These are phyloP conservation scores for Mortierella antarctica DNA, from an alignment of 192 early-diverging fungal genomes.

Conservation along the genomic window DNA sequence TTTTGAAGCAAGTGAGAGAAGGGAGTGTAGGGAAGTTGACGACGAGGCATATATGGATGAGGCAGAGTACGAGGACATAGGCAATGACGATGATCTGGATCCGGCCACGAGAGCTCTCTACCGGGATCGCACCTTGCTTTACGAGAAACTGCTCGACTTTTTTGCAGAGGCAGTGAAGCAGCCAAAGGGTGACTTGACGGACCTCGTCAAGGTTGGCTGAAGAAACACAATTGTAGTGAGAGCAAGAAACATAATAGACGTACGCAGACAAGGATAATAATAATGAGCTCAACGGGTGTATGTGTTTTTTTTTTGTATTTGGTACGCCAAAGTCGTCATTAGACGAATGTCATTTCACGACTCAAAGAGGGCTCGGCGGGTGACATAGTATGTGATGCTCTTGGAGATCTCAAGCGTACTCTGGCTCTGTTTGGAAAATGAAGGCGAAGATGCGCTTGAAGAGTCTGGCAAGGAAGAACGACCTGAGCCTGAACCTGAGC, in stretches of 20 bases:
- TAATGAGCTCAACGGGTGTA: background rate
- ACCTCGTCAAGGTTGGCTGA: slow-evolving; percentile 67
- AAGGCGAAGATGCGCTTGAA: background rate
- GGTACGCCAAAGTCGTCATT: background rate
- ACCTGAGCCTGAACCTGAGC: background rate
- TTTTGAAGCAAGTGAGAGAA: background rate
- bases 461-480: background rate
- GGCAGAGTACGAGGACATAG: slow-evolving; percentile 1
- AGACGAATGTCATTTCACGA: background rate
- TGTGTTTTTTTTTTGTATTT: background rate
- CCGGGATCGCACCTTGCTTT: slow-evolving; percentile 68
- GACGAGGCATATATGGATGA: slow-evolving; percentile 15
- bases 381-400: slow-evolving; percentile 21
- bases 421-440: slow-evolving; percentile 18
- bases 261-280: background rate
- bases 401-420: slow-evolving; percentile 49
- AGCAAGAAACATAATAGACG: background rate
- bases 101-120: slow-evolving; percentile 21
- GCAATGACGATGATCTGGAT: slow-evolving; percentile 3
- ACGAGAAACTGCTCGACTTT: slow-evolving; percentile 74
- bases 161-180: slow-evolving; percentile 83
- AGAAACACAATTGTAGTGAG: background rate
- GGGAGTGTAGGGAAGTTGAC: background rate
- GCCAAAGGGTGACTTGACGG: slow-evolving; percentile 77
- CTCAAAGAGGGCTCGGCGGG: slow-evolving; percentile 28